Conservation (phyloP, 2,329 filamentous ascomycete genomes). For the Cadophora luteo-olivacea region DNA sequence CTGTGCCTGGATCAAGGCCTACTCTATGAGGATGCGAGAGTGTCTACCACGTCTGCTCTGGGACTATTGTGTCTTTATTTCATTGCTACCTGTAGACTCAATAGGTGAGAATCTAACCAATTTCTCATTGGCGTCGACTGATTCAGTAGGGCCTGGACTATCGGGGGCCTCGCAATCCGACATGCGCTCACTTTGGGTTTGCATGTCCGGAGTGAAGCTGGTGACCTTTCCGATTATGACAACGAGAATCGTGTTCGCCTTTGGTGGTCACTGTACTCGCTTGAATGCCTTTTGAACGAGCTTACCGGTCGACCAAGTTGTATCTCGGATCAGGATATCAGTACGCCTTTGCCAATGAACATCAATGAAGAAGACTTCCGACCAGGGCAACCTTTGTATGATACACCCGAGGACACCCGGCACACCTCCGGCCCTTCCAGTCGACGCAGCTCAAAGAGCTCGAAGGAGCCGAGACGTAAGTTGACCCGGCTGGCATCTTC, state of each 20-base stretch:
- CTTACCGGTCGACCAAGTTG: constrained; percentile 40
- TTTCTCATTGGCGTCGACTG: neutral
- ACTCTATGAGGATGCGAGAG: constrained; percentile 34
- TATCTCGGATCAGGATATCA: constrained; percentile 39
- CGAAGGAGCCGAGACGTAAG: constrained; percentile 21
- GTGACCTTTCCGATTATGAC: constrained; percentile 32
- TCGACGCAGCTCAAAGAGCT: constrained; percentile 21
- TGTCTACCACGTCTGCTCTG: constrained; percentile 31
- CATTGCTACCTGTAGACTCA: constrained; percentile 34
- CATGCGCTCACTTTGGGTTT: constrained; percentile 37
- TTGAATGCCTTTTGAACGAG: constrained; percentile 37
- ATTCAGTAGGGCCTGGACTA: constrained; percentile 37
- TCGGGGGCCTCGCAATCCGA: constrained; percentile 38
- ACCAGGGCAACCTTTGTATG: constrained; percentile 20
- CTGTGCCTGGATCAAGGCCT: constrained; percentile 32
- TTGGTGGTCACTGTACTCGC: constrained; percentile 41
- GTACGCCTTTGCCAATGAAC: constrained; percentile 38
- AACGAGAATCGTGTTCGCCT: constrained; percentile 39
- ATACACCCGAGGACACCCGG: neutral
- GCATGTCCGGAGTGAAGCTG: constrained; percentile 35
- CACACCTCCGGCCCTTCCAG: constrained; percentile 12
- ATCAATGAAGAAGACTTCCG: constrained; percentile 31
- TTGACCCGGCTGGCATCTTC: neutral
- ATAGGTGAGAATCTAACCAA: constrained; percentile 30
- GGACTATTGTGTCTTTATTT: constrained; percentile 39